Evolutionary conservation across 257 asterid genomes (phyloP).

Genomic region (Solanum ossicruentum): DNA sequence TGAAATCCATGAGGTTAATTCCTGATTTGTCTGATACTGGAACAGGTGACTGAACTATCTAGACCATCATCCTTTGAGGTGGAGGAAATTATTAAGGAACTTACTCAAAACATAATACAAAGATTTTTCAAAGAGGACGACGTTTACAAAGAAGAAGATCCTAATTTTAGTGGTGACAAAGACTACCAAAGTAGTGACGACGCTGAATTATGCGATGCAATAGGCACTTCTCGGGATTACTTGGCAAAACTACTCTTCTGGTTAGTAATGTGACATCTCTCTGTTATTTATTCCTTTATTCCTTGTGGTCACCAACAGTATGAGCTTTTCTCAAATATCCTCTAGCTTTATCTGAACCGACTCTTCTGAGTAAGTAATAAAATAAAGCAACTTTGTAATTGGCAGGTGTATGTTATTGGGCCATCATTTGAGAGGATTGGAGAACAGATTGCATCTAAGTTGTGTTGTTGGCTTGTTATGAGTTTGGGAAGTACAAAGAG

Average conservation of each 20-base stretch:
- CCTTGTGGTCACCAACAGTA: background rate
- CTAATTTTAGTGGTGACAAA: constrained; percentile 20
- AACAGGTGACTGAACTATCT: constrained; percentile 75
- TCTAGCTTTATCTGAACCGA: background rate
- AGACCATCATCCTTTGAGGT: constrained; percentile 87
- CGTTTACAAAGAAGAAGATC: constrained; percentile 14
- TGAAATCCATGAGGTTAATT: background rate
- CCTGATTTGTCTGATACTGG: background rate
- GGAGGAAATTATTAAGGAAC: constrained; percentile 82
- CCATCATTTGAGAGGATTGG: constrained; percentile 93
- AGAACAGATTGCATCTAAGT: constrained; percentile 84
- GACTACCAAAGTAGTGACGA: constrained; percentile 17
- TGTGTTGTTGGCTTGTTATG: constrained; percentile 88
- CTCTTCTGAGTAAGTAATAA: background rate
- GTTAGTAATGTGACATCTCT: constrained; percentile 20
- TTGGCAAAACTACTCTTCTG: constrained; percentile 96
- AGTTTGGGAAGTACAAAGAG: constrained; percentile 21
- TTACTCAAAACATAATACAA: constrained; percentile 58
- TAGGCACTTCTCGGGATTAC: constrained; percentile 76
- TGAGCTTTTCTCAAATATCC: background rate
- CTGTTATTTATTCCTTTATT: background rate
- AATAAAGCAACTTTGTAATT: background rate
- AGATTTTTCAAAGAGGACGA: constrained; percentile 50
- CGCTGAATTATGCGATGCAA: constrained; percentile 21
- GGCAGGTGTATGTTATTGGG: constrained; percentile 97